Evolutionary conservation across 495 filamentous ascomycete genomes (phyloP), one percentile per base, ranked within the genome.

Genomic region (Neurospora discreta): DNA sequence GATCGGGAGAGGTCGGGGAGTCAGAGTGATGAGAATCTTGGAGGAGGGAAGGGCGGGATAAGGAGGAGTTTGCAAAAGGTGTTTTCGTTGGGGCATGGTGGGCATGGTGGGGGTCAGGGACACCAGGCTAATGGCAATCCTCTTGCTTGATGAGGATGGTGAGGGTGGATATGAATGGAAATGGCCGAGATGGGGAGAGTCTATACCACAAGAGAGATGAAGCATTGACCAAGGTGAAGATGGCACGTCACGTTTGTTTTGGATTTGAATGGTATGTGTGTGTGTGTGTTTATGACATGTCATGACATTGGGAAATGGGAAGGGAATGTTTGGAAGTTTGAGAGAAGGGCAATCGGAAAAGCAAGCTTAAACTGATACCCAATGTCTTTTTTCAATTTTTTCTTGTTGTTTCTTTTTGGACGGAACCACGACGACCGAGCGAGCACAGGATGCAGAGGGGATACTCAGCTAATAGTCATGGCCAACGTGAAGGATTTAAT

Each of bases 21-120:
- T 15, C 72, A 74, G 5, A 75, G 75, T 20, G 73, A 90, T 69
- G 82, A 85, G 68, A 81, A 85, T 33, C 85, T 84, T 42, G 80
- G 80, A 0, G 82, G 80, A 69, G 78, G 77, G 38, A 77, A 76
- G 71, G 71, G 70, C 4, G 33, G 71, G 39, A 75, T 84, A 38
- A 74, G 79, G 68, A 78, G 79, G 74, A 82, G 83, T 73, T 41
- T 84, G 73, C 83, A 84, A 42, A 77, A 70, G 76, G 81, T 75
- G 75, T 80, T 74, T 20, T 84, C 73, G 77, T 74, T 85, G 38
- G 52, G 52, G 6, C 52, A 58, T 58, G 20, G 46, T 52, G 68
- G 39, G 15, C 76, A 78, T 72, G 67, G 33, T 65, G 43, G 43
- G 70, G 30, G 58, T 13, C 8, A 70, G 16, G 39, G 8, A 8